Evolutionary conservation across 176 grass and related monocot species (phyloP).

Genomic region (Oryza meridionalis): DNA sequence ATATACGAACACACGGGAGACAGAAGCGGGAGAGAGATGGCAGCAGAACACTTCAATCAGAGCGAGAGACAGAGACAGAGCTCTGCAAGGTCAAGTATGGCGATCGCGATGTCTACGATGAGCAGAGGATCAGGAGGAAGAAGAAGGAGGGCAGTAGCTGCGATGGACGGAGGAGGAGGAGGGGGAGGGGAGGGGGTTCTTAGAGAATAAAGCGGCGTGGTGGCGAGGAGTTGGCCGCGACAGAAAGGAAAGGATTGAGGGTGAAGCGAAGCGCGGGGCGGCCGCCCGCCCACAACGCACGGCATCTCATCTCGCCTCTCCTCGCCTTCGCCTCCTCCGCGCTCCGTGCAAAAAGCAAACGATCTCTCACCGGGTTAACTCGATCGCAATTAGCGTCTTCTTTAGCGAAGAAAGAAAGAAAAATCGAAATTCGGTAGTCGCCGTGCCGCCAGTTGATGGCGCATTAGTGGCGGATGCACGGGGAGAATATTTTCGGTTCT

Average conservation of each 20-base stretch:
- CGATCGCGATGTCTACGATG: conserved; percentile 39
- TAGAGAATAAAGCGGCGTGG: conserved; percentile 56
- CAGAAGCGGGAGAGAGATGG: neutral
- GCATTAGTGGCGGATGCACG: conserved; percentile 46
- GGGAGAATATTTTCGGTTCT: conserved; percentile 43
- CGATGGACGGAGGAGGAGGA: conserved; percentile 39
- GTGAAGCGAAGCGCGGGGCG: conserved; percentile 48
- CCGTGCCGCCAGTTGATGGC: conserved; percentile 36
- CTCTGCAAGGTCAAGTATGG: conserved; percentile 28
- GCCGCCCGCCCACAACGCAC: conserved; percentile 42
- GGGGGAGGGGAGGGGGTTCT: conserved; percentile 18
- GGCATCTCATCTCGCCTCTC: conserved; percentile 44
- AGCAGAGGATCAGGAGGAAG: conserved; percentile 12
- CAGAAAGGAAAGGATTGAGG: conserved; percentile 71
- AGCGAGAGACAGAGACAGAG: conserved; percentile 19
- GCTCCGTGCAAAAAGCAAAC: conserved; percentile 48
- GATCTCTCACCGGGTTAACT: neutral
- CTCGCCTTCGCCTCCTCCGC: neutral
- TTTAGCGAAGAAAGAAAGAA: neutral
- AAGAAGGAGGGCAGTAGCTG: conserved; percentile 1
- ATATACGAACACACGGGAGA: neutral
- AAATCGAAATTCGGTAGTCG: conserved; percentile 15
- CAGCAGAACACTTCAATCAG: neutral
- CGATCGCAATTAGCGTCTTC: conserved; percentile 20
- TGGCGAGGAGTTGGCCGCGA: conserved; percentile 48